Evolutionary conservation across 192 early-diverging fungal genomes (phyloP), one percentile per base, ranked within the genome.

Genomic region (Chytriomyces hyalinus): DNA sequence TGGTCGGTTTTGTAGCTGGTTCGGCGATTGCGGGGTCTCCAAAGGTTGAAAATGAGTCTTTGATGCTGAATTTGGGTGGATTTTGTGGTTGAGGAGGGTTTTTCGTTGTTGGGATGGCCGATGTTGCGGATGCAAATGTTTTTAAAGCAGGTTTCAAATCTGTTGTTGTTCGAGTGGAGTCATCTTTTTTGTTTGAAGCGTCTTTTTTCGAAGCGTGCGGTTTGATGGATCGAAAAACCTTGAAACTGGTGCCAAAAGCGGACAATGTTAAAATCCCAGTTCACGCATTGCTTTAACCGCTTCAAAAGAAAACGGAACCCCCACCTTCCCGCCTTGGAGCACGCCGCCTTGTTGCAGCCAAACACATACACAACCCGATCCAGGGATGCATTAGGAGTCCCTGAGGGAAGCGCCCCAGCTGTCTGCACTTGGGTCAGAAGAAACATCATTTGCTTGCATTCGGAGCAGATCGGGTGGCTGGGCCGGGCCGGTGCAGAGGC

Each of bases 301-400:
- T 20, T 57, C 53, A n/a, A 3, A 57, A 10, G 51, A 57, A 57
- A 13, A 36, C 36, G 36, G 36, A 57, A 57, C 13, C 26, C 8
- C 8, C 6, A 77, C 76, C 76, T 69, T 50, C 67, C 67, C 2
- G 9, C 36, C 48, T 28, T 61, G 13, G 66, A 68, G 57, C 76
- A 77, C 20, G 9, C 7, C 7, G 59, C 66, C 57, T 69, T 77
- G 36, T 77, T 77, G 50, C 76, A 77, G 9, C 28, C 76, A 51
- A 66, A 77, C 0, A 77, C 57, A 36, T 77, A 77, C 17, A 77
- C 49, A 67, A 77, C 22, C 6, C 76, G 76, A 61, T 77, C 76
- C 2, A 61, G 43, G 4, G 20, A 49, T 1, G 59, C 66, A 68
- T 73, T 73, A 10, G 71, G 71, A n/a, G 45, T 57, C 7, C 68